These are phyloP conservation scores for Penicillium nucicola DNA, from an alignment of 495 filamentous ascomycete species.

Conservation along the genomic window DNA sequence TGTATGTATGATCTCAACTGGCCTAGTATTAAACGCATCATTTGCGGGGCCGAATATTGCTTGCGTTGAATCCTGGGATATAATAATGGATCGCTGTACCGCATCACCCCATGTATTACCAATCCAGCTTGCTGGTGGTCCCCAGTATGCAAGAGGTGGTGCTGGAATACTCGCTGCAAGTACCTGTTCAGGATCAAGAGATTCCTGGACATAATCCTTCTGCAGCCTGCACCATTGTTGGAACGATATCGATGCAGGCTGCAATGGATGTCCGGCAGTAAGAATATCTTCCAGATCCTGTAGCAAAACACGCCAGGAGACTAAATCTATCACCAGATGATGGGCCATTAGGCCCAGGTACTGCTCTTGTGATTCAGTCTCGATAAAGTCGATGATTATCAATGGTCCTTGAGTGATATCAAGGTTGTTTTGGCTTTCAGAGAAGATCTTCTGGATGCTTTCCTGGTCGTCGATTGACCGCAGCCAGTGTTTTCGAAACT, in stretches of 20 bases:
- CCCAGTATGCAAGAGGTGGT: background rate
- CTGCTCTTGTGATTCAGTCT: slow-evolving; percentile 23
- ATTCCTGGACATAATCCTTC: background rate
- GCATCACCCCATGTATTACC: background rate
- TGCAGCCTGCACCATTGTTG: slow-evolving; percentile 4
- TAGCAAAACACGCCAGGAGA: slow-evolving; percentile 58
- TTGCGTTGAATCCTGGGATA: background rate
- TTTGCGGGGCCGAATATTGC: background rate
- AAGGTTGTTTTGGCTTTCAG: background rate
- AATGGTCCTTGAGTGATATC: background rate
- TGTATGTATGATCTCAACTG: slow-evolving; percentile 1
- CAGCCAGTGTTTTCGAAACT: background rate
- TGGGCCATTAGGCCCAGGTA: slow-evolving; percentile 42
- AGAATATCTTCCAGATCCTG: slow-evolving; percentile 57
- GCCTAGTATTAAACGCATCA: background rate
- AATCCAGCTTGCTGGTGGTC: background rate
- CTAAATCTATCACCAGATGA: slow-evolving; percentile 58
- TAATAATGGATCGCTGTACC: background rate
- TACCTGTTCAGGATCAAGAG: background rate
- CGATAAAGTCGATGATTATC: background rate
- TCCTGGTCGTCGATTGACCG: background rate
- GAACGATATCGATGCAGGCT: background rate
- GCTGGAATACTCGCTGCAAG: too few species aligned
- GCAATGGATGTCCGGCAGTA: background rate
- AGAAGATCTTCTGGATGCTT: background rate